These are phyloP conservation scores for Umbelopsis vinacea DNA, from an alignment of 192 early-diverging fungal genomes.

Conservation along the genomic window DNA sequence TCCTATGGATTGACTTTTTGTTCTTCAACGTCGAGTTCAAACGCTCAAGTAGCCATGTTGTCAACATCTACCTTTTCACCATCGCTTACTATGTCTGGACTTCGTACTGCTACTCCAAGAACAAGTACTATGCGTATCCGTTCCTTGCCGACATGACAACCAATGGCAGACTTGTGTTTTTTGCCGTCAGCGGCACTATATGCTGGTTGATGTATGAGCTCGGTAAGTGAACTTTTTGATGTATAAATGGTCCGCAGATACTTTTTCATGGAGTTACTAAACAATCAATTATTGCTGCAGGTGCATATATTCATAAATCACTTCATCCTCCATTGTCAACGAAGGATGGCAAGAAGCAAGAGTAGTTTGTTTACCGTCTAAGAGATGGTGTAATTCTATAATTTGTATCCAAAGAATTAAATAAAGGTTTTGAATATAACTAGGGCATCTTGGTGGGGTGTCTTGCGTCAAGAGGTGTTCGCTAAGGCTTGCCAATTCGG, in stretches of 20 bases:
- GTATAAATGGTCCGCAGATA: background rate
- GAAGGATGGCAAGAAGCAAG: background rate
- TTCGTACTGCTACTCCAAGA: constrained; percentile 27
- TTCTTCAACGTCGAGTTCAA: constrained; percentile 30
- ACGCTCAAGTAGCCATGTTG: constrained; percentile 27
- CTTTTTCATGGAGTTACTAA: background rate
- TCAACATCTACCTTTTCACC: constrained; percentile 29
- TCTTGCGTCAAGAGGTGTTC: no score
- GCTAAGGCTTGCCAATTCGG: no score
- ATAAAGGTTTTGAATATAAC: no score
- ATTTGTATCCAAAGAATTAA: no score
- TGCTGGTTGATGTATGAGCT: constrained; percentile 35
- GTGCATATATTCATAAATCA: background rate
- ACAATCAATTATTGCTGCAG: background rate
- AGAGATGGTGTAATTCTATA: background rate
- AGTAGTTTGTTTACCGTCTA: background rate
- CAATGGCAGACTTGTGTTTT: constrained; percentile 22
- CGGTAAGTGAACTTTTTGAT: constrained; percentile 25
- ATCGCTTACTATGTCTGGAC: constrained; percentile 34
- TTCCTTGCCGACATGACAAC: constrained; percentile 27
- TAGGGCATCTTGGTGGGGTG: no score
- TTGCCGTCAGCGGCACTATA: constrained; percentile 26
- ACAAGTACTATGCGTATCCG: constrained; percentile 38
- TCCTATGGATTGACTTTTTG: constrained; percentile 39
- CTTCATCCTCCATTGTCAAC: background rate